Conservation (phyloP, 2,329 filamentous ascomycete genomes). For the Myrmaecium sp. region DNA sequence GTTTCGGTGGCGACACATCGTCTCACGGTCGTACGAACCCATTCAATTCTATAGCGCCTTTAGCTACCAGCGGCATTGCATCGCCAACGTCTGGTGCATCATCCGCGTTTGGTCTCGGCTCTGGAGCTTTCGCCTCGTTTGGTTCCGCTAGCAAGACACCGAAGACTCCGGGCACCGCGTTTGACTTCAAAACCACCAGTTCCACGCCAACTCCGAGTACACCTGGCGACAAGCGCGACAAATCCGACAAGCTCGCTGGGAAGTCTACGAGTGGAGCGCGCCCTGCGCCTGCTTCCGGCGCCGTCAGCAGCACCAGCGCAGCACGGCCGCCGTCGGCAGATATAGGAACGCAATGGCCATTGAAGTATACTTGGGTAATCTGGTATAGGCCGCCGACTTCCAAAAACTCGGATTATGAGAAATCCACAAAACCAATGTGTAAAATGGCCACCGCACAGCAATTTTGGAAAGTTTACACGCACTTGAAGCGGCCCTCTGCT, state of each 20-base stretch:
- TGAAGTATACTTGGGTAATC: conserved; percentile 85
- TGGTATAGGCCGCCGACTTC: conserved; percentile 95
- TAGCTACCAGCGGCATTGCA: conserved; percentile 45
- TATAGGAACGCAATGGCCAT: conserved; percentile 27
- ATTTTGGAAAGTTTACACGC: conserved; percentile 77
- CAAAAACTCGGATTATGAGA: conserved; percentile 96
- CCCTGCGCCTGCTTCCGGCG: conserved; percentile 1
- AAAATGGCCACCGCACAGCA: conserved; percentile 69
- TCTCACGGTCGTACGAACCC: conserved; percentile 62
- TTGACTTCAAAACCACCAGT: conserved; percentile 48
- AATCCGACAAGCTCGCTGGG: conserved; percentile 33
- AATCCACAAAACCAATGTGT: conserved; percentile 79
- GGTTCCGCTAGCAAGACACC: conserved; percentile 68
- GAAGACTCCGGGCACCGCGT: conserved; percentile 65
- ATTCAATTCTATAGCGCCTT: conserved; percentile 59
- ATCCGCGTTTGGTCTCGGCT: conserved; percentile 83
- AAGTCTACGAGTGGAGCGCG: conserved; percentile 14
- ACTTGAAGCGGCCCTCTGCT: conserved; percentile 75
- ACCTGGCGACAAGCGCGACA: conserved; percentile 48
- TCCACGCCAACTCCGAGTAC: conserved; percentile 32
- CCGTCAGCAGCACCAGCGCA: conserved; percentile 3
- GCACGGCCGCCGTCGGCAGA: conserved; percentile 18
- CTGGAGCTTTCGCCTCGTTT: conserved; percentile 92
- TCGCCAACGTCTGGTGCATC: conserved; percentile 66
- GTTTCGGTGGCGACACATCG: conserved; percentile 55